Base-by-base conservation (phyloP, 2,329 filamentous ascomycete species). In the Graphilbum ipis-grandicollis region DNA sequence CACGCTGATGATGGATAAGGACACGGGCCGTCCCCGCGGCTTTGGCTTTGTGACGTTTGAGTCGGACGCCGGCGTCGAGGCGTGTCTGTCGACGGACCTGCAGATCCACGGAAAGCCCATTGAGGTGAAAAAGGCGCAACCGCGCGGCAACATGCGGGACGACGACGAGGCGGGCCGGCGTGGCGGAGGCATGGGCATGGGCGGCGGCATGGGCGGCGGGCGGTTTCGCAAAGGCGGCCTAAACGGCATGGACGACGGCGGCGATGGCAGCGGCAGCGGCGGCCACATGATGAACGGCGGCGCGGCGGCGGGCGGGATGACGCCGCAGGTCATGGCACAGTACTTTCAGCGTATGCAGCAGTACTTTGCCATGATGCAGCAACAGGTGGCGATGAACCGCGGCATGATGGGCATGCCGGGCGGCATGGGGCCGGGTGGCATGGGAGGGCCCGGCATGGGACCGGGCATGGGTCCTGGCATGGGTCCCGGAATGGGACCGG, bases 1-100 rank as follows among this genome's bases (percentile, higher is more conserved):
- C 2, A 98, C 90, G 0, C 73, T 98, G 3, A 98, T 98, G 90
- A 98, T 98, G 76, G 90, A 98, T 56, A 98, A 98, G 59, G 90
- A 98, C 56, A 98, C 90, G 1, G 90, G 90, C n/a, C 75, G 90
- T 30, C 90, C 90, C 3, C 72, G 90, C 52, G 90, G 90, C 2
- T 98, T 98, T 51, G 90, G 90, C 13, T 98, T 98, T 55, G 90
- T 98, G 37, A 98, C 90, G 0, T 98, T 98, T 48, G 90, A 98
- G 58, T 92, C 79, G 46, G 90, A 98, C 51, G 77, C 83, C 14
- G 90, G 90, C 15, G 90, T 98, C 32, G 90, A 98, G 45, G 80
- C 82, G 25, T 93, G 86, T 42, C 73, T 98, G 31, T 75, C 79
- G 39, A 71, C 77, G 18, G 81, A 84, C 14, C 69, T 98, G 12